These are phyloP conservation scores for Trypanosoma avium DNA, from an alignment of 208 protist species.

Conservation along the genomic window DNA sequence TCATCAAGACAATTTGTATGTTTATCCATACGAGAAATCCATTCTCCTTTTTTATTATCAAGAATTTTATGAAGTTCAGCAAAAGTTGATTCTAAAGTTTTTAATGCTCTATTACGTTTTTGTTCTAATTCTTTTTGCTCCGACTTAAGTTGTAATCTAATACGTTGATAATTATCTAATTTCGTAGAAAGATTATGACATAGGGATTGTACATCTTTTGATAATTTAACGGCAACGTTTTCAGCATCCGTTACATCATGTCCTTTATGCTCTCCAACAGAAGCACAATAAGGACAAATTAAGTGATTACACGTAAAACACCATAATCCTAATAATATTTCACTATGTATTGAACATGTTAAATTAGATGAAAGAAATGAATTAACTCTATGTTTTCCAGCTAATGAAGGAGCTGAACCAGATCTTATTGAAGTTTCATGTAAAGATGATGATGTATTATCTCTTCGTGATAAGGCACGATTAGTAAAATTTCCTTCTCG, in stretches of 20 bases:
- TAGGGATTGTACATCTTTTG: conserved; percentile 33
- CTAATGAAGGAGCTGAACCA: background rate
- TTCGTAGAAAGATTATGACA: conserved; percentile 49
- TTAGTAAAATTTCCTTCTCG: background rate
- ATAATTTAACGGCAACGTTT: conserved; percentile 27
- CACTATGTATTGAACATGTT: conserved; percentile 41
- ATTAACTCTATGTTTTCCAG: background rate
- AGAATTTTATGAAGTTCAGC: conserved; percentile 35
- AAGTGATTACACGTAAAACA: conserved; percentile 52
- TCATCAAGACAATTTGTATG: conserved; percentile 20
- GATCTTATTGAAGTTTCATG: background rate
- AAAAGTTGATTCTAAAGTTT: conserved; percentile 27
- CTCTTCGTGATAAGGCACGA: background rate
- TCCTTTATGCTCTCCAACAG: conserved; percentile 50
- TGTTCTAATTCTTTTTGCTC: conserved; percentile 32
- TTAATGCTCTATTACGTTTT: conserved; percentile 26
- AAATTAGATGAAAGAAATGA: background rate
- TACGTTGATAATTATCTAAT: conserved; percentile 38
- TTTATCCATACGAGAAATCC: conserved; percentile 19
- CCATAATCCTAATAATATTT: conserved; percentile 46
- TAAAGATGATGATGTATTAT: background rate
- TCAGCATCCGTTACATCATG: conserved; percentile 50
- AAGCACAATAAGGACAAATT: conserved; percentile 70
- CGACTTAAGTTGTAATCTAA: conserved; percentile 35
- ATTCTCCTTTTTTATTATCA: conserved; percentile 25